These are phyloP conservation scores for Trichosporon ovoides DNA, from an alignment of 1,284 basidiomycete species.

Conservation along the genomic window DNA sequence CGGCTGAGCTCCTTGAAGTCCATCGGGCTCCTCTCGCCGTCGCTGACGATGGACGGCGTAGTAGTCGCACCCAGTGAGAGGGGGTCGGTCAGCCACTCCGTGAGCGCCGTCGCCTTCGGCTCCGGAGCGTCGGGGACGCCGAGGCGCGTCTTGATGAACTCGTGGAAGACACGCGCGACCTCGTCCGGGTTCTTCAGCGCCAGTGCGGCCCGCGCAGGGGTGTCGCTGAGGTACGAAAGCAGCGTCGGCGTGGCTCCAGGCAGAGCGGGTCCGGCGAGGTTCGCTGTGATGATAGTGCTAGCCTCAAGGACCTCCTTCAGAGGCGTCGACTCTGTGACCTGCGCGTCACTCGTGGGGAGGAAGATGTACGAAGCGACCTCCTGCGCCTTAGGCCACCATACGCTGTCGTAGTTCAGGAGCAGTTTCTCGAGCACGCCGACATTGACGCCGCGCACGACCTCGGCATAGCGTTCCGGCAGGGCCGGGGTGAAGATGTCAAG, in stretches of 20 bases:
- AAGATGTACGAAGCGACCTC: constrained; percentile 48
- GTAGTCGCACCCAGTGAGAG: constrained; percentile 53
- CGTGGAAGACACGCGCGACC: constrained; percentile 43
- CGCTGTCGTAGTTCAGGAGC: constrained; percentile 47
- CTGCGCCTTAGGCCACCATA: constrained; percentile 51
- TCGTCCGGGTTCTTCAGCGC: constrained; percentile 23
- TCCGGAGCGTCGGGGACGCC: constrained; percentile 20
- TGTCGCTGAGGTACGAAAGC: constrained; percentile 50
- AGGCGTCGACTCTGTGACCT: constrained; percentile 12
- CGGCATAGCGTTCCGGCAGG: constrained; percentile 32
- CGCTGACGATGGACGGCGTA: constrained; percentile 48
- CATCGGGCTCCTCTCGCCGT: constrained; percentile 48
- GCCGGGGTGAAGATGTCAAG: constrained; percentile 39
- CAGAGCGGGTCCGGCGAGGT: constrained; percentile 39
- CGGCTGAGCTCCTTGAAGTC: constrained; percentile 51
- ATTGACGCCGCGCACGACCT: constrained; percentile 41
- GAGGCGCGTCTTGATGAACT: constrained; percentile 42
- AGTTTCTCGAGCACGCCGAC: constrained; percentile 52
- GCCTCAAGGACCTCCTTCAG: constrained; percentile 34
- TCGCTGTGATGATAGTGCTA: constrained; percentile 46
- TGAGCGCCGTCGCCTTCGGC: constrained; percentile 28
- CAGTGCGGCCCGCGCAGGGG: constrained; percentile 37
- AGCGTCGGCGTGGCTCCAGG: constrained; percentile 42
- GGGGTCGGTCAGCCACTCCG: constrained; percentile 50
- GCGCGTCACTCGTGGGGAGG: constrained; percentile 36